Evolutionary conservation across 805 yeast species (phyloP), one percentile per base, ranked within the genome.

Genomic region (Lipomyces spencermartinsiae): DNA sequence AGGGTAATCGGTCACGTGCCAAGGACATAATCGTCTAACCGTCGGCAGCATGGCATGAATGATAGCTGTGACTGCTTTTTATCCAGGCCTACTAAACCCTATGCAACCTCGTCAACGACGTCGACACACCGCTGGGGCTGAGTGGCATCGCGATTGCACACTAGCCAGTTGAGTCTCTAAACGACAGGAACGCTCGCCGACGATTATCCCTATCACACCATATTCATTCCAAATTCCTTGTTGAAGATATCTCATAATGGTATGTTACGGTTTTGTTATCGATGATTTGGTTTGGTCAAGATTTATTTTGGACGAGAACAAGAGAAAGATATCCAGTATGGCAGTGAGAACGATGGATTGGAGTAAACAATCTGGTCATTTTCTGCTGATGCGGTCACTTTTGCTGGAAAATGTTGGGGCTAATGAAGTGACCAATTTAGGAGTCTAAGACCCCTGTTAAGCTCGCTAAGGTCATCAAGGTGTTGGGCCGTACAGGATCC

Each of bases 401-500:
- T 14, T 1, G 43, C 4, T 4, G 49, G 8, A 19, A 7, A 14
- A 34, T 58, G 31, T 49, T 22, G 5, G 14, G 35, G 31, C 25
- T 46, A 37, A 61, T 34, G 25, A 54, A 33, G 16, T 25, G 25
- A 39, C 19, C 9, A 33, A 19, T 33, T 29, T 51, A 76, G 83
- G 83, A 81, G 73, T 72, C 82, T 68, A 81, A 81, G 77, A 76
- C 82, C 69, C 97, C 97, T 83, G 98, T 94, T 81, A 95, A 97
- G 87, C 92, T 94, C 85, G 99, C 98, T 83, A 94, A 94, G 89
- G 99, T 94, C 83, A 92, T 92, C 86, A 95, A 94, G 88, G 98
- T 94, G 84, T 89, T 94, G 85, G 98, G 98, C 84, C 94, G 99
- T 87, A 94, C 99, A 90, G 99, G 99, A 84, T 94, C 99, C 84